Base-by-base conservation (phyloP, 2,329 filamentous ascomycete species). In the Aspergillus sp. region DNA sequence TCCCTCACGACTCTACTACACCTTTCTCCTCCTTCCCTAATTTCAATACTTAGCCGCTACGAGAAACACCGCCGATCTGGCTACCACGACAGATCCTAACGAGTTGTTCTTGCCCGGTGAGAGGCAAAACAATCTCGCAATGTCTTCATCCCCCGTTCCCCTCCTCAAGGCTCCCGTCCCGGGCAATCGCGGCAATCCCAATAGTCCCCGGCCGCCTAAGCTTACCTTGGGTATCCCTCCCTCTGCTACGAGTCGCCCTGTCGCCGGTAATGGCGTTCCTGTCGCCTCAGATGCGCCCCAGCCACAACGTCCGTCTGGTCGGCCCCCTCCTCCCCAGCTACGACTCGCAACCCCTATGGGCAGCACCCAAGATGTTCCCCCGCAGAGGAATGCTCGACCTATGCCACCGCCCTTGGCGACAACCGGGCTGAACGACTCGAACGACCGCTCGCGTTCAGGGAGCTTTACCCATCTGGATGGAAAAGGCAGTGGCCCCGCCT, bases 261-360 rank as follows among this genome's bases (percentile, higher is more conserved):
- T 95, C 51, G 66, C 67, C 64, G 82, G 80, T 65, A 75, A 81
- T 68, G 77, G 69, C 13, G 75, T 79, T 20, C 69, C 67, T 24
- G 59, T 67, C 17, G 70, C 65, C 51, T 47, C 66, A 51, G 67
- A 68, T 20, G 63, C 58, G 13, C 58, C 65, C 44, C 72, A 74
- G 62, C 73, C 73, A 15, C 73, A 71, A 52, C 71, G 67, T 27
- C 66, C 68, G 9, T 63, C 70, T 15, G 61, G 77, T 27, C 82
- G 87, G 48, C 88, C 90, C 22, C 79, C 86, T 22, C 85, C 90
- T 27, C 92, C 92, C n/a, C 88, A 88, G 58, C 82, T 97, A 46
- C 89, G 91, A 68, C 83, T 97, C 19, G 90, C 90, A 15, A 97
- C 93, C 2, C 93, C 93, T 3, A 92, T 91, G 88, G 91, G 91